Conservation (phyloP, 208 protist genomes). For the Crithidia fasciculata region DNA sequence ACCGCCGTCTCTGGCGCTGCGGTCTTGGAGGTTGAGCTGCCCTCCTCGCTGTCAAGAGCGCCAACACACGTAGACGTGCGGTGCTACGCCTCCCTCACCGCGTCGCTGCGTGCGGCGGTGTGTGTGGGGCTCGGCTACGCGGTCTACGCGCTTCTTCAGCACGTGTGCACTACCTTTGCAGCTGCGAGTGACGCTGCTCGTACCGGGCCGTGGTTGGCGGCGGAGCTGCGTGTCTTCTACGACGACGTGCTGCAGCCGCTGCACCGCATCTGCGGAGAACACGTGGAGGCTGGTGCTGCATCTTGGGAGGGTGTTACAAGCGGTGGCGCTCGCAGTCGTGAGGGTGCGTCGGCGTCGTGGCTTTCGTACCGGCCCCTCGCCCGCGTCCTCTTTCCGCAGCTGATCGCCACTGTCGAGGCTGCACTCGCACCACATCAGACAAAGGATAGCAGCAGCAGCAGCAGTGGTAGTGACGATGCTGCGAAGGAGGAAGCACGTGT, state of each 20-base stretch:
- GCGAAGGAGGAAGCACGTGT: background rate
- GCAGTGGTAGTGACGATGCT: background rate
- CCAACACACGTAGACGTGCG: slow-evolving; percentile 13
- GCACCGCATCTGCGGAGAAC: slow-evolving; percentile 15
- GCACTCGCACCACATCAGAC: background rate
- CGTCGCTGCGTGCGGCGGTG: slow-evolving; percentile 23
- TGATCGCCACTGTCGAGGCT: background rate
- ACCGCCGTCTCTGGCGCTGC: too few species aligned
- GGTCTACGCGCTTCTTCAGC: slow-evolving; percentile 13
- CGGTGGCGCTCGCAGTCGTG: too few species aligned
- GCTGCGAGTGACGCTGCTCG: too few species aligned
- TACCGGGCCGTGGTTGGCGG: slow-evolving; percentile 7
- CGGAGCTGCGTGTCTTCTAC: slow-evolving; percentile 11
- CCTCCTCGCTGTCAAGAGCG: too few species aligned
- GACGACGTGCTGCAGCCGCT: slow-evolving; percentile 28
- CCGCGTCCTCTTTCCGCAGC: slow-evolving; percentile 19
- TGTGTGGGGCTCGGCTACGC: slow-evolving; percentile 24
- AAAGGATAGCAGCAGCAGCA: background rate
- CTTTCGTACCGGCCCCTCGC: slow-evolving; percentile 21
- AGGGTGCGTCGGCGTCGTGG: slow-evolving; percentile 15
- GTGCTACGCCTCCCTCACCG: slow-evolving; percentile 10
- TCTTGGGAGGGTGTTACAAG: too few species aligned
- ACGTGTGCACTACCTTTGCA: background rate
- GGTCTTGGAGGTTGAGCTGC: too few species aligned
- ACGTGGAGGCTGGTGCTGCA: background rate